Percentiles rank a stretch among this genome's conserved stretches.
Conservation (phyloP, 805 yeast genomes). For the Ogataea nakhonphanomensis region DNA sequence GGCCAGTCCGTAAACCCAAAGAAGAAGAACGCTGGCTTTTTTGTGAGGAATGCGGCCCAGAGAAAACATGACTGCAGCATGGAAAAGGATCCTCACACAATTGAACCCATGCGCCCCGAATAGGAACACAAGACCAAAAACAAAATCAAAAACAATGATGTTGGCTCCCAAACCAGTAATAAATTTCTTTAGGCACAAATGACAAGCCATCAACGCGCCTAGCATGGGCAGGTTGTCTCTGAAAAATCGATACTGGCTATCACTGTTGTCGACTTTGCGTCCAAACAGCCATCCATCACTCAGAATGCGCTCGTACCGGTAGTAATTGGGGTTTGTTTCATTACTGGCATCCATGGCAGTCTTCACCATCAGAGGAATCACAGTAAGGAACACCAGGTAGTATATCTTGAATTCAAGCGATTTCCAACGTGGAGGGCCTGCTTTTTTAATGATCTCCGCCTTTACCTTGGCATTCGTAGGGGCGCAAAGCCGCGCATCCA, state of each 20-base stretch:
- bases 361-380: constrained; percentile 78
- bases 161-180: constrained; percentile 27
- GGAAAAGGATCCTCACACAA: constrained; percentile 54
- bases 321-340: constrained; percentile 70
- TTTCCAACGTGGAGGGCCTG: constrained; percentile 58
- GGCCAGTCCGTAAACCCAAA: constrained; percentile 81
- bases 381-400: constrained; percentile 55
- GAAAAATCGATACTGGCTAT: constrained; percentile 82
- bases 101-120: constrained; percentile 80
- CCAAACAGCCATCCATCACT: constrained; percentile 89
- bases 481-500: constrained; percentile 49
- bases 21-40: constrained; percentile 38
- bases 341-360: constrained; percentile 81
- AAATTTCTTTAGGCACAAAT: constrained; percentile 47
- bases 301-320: constrained; percentile 55
- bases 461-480: constrained; percentile 34
- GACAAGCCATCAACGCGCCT: constrained; percentile 50
- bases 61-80: constrained; percentile 50
- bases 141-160: constrained; percentile 67
- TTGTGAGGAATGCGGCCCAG: constrained; percentile 40
- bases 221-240: constrained; percentile 73
- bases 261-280: constrained; percentile 88
- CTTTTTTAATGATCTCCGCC: constrained; percentile 31
- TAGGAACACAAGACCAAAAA: constrained; percentile 66
- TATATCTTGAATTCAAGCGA: constrained; percentile 76